Conservation (phyloP, 352 stramenopile genomes). For the Phytopythium vexans region DNA sequence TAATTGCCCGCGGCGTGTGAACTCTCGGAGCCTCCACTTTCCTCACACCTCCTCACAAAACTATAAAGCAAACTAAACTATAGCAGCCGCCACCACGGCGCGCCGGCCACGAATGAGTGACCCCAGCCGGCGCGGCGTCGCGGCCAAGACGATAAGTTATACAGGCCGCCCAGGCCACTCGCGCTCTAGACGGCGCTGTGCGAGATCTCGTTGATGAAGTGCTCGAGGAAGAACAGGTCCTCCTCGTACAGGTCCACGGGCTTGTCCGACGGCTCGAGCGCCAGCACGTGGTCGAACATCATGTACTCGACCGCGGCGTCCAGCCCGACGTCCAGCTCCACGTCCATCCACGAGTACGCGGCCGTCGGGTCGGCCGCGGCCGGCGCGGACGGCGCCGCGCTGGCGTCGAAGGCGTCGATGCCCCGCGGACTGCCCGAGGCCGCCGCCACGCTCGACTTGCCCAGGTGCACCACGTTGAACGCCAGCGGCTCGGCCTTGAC, state of each 20-base stretch:
- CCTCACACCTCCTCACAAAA: too few relatives aligned
- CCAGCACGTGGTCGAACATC: slow-evolving; percentile 65
- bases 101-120: too few relatives aligned
- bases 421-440: slow-evolving; percentile 37
- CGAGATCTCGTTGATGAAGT: slow-evolving; percentile 80
- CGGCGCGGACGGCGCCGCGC: slow-evolving; percentile 18
- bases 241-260: slow-evolving; percentile 76
- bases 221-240: slow-evolving; percentile 77
- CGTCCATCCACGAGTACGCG: slow-evolving; percentile 67
- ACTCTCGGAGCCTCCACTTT: too few relatives aligned
- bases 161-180: too few relatives aligned
- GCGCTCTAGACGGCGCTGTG: slow-evolving; percentile 28
- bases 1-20: too few relatives aligned
- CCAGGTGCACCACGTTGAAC: slow-evolving; percentile 14
- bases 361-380: slow-evolving; percentile 18
- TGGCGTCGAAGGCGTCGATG: slow-evolving; percentile 42
- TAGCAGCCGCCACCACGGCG: too few relatives aligned
- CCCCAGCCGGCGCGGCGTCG: too few relatives aligned
- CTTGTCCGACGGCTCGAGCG: slow-evolving; percentile 71
- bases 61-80: too few relatives aligned
- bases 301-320: slow-evolving; percentile 75
- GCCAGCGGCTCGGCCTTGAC: not conserved
- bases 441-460: slow-evolving; percentile 6
- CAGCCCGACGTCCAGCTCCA: slow-evolving; percentile 66
- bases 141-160: too few relatives aligned